Conservation (phyloP, 2,329 filamentous ascomycete species). For the Fusarium vanettenii region DNA sequence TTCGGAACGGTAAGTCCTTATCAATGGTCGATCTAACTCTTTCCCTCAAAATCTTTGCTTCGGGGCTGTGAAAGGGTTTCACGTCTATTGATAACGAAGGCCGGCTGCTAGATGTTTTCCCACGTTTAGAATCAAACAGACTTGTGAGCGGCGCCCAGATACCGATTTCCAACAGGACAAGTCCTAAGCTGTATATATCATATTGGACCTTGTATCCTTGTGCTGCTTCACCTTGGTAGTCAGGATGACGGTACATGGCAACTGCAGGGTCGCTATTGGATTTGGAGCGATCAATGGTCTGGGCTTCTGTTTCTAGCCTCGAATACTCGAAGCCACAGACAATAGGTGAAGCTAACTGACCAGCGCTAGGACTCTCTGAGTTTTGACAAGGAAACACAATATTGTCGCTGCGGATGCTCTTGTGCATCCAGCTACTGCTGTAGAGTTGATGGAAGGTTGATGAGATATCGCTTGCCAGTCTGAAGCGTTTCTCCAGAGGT, state of each 20-base stretch:
- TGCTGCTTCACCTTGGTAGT: not conserved
- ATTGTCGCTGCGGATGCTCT: not conserved
- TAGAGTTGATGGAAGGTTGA: not conserved
- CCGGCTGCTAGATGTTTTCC: not conserved
- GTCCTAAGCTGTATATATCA: slow-evolving; percentile 1
- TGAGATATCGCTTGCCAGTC: not conserved
- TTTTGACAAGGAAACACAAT: not conserved
- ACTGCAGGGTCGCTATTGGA: not conserved
- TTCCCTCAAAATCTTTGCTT: not conserved
- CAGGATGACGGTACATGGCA: not conserved
- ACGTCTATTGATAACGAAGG: not conserved
- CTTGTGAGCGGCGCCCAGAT: slow-evolving; percentile 1
- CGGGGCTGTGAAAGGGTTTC: not conserved
- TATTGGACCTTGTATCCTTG: not conserved
- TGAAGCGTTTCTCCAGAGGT: not conserved
- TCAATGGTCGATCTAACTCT: not conserved
- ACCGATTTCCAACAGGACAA: slow-evolving; percentile 4
- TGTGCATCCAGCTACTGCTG: slow-evolving; percentile 9
- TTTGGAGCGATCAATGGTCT: not conserved
- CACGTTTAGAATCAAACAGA: not conserved
- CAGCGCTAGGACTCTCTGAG: too few relatives aligned
- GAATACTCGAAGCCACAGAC: slow-evolving; percentile 3
- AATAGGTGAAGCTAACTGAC: not conserved
- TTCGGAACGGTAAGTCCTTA: slow-evolving; percentile 1
- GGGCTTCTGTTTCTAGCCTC: not conserved